Conservation (phyloP, 1,284 basidiomycete genomes). For the Ustilago shanxiensis region DNA sequence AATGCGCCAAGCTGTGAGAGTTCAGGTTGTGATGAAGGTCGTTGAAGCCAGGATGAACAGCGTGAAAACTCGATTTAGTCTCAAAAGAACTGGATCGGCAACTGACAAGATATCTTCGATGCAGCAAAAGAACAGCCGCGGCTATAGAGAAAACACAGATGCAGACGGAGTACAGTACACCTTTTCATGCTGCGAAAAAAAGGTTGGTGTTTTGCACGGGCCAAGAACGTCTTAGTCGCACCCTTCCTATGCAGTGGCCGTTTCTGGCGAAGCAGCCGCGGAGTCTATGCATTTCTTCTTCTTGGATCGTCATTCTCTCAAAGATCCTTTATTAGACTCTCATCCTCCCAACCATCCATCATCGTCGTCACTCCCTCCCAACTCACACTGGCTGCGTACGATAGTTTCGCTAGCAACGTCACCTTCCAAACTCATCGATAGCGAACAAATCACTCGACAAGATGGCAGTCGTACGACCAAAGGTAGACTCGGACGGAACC, state of each 20-base stretch:
- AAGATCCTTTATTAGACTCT: neutral
- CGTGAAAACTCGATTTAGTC: too few relatives aligned
- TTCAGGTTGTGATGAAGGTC: too few relatives aligned
- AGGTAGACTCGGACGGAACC: constrained; percentile 39
- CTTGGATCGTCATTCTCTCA: neutral
- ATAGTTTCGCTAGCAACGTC: neutral
- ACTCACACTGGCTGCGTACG: neutral
- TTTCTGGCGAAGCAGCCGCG: neutral
- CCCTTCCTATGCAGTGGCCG: neutral
- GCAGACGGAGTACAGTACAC: neutral
- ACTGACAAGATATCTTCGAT: too few relatives aligned
- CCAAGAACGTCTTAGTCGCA: too few relatives aligned
- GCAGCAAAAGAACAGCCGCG: too few relatives aligned
- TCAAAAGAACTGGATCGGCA: too few relatives aligned
- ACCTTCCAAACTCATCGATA: neutral
- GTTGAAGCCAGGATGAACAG: too few relatives aligned
- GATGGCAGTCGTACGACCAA: constrained; percentile 46
- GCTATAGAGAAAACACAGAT: neutral
- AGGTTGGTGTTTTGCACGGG: constrained; percentile 3
- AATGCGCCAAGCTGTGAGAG: too few relatives aligned
- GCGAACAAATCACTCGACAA: neutral
- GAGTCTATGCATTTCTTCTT: neutral
- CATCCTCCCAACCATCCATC: neutral
- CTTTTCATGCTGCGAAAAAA: neutral
- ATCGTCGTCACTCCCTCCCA: neutral